Base-by-base conservation (phyloP, 1,284 basidiomycete species). In the Tilletiaria anomala region DNA sequence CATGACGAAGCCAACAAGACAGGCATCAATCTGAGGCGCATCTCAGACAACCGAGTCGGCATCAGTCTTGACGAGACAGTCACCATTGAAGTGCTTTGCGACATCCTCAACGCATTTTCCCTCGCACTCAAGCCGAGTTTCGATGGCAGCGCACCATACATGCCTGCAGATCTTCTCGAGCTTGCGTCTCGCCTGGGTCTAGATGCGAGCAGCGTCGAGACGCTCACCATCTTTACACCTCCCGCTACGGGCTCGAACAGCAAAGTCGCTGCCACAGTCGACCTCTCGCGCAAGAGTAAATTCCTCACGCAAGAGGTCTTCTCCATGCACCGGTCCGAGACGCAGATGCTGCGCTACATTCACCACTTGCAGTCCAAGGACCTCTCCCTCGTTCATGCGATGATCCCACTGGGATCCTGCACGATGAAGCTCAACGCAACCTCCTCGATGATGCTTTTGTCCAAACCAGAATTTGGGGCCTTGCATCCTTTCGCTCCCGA, bases 391-490 rank as follows among this genome's bases (percentile, higher is more conserved):
- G 82, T 84, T 5, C 89, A 97, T 67, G 79, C 85, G 31, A 96
- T 96, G 87, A 94, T 94, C 58, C 83, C 93, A 4, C 78, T 97
- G 11, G 91, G 91, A 43, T 91, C 64, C 22, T 71, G 69, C 58
- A 70, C 69, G 10, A 70, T 70, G 69, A 70, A 67, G 73, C 56
- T 65, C 43, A 65, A 65, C 50, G 54, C 56, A 19, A 54, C 61
- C 1, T 88, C 84, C 36, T 89, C 86, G 54, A 94, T 97, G 89
- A 82, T 83, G 42, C 88, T 91, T 11, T 73, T 97, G 24, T 93
- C 87, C 5, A 86, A 83, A 81, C 83, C 87, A 23, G 85, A 88
- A 68, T 96, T 87, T 68, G 76, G 80, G 45, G 73, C 74, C 42
- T 76, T 96, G 2, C 91, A 97, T 71, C 91, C 91, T 0, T 96